A percentile compares a stretch with the other conserved stretches of the same genome.
These are phyloP conservation scores for Pseudogymnoascus pannorum DNA, from an alignment of 2,329 filamentous ascomycete genomes.

Conservation along the genomic window DNA sequence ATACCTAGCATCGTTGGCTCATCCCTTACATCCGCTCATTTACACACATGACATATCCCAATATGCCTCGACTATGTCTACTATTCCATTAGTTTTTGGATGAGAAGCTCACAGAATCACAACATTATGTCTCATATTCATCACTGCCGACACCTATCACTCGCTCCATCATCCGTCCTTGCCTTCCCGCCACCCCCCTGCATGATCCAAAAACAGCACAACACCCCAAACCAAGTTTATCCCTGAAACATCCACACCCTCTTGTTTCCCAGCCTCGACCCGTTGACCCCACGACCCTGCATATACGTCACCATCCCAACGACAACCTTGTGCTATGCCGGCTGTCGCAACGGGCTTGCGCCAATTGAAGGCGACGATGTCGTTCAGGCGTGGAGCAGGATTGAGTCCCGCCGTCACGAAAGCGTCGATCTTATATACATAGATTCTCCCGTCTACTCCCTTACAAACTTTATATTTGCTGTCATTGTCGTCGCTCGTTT, in stretches of 20 bases:
- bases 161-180: neutral
- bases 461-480: conserved; percentile 1
- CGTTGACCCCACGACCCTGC: conserved; percentile 6
- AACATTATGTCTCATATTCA: neutral
- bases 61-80: neutral
- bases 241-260: conserved; percentile 4
- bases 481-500: conserved; percentile 9
- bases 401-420: neutral
- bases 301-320: conserved; percentile 1
- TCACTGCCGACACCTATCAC: neutral
- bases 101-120: neutral
- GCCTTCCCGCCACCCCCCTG: conserved; percentile 3
- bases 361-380: conserved; percentile 3
- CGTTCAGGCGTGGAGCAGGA: neutral
- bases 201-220: neutral
- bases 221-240: conserved; percentile 3
- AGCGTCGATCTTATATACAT: conserved; percentile 1
- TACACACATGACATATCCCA: neutral
- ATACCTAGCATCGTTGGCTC: neutral
- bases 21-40: conserved; percentile 1
- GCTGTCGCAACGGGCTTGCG: neutral
- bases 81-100: neutral
- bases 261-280: conserved; percentile 2
- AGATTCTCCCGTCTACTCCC: neutral
- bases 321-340: neutral